Evolutionary conservation across 176 grass and related monocot genomes (phyloP).

Genomic region (Hordeum vulgare): DNA sequence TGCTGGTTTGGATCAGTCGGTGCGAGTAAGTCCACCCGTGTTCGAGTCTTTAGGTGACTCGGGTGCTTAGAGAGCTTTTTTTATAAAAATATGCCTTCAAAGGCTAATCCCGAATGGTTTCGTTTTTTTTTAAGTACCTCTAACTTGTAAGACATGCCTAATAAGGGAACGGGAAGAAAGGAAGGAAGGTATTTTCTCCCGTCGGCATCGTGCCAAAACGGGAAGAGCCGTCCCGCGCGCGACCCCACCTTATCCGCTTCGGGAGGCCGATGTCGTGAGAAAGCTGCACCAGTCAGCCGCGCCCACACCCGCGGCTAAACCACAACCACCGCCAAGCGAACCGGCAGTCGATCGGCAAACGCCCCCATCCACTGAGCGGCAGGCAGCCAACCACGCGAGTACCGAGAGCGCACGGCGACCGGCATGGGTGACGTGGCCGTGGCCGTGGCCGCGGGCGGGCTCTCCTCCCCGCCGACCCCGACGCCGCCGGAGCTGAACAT

Average conservation of each 20-base stretch:
- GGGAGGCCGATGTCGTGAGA: neutral
- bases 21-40: too few species aligned
- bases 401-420: neutral
- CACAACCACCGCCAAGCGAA: slow-evolving; percentile 7
- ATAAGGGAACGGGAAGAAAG: neutral
- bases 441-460: neutral
- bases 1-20: too few species aligned
- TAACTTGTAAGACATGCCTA: neutral
- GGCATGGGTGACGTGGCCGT: neutral
- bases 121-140: too few species aligned
- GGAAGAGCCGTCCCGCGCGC: neutral
- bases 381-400: too few species aligned
- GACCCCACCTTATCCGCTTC: neutral
- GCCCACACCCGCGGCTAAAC: neutral
- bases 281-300: slow-evolving; percentile 25
- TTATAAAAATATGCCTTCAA: too few species aligned
- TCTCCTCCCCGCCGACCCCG: neutral
- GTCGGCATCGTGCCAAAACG: neutral
- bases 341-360: neutral
- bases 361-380: neutral
- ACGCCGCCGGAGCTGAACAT: slow-evolving; percentile 38
- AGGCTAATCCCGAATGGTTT: too few species aligned
- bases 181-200: too few species aligned
- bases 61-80: too few species aligned
- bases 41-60: too few species aligned